These are phyloP conservation scores for Chernovozyma aurita DNA, from an alignment of 1,139 yeast genomes.

Conservation along the genomic window DNA sequence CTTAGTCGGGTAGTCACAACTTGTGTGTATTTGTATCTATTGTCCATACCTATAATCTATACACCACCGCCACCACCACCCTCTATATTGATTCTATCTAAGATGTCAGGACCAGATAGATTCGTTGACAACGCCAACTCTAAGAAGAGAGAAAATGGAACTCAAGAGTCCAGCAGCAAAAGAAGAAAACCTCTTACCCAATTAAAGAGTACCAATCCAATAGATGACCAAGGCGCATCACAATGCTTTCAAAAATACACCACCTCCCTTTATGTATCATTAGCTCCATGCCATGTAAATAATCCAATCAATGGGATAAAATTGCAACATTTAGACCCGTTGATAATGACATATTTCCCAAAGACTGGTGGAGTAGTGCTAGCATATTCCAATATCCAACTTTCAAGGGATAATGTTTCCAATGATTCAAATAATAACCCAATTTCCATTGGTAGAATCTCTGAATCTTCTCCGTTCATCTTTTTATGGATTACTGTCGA, in stretches of 20 bases:
- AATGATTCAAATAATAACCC: conserved; percentile 21
- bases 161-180: conserved; percentile 3
- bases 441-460: conserved; percentile 44
- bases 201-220: conserved; percentile 31
- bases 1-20: too few relatives aligned
- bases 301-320: conserved; percentile 75
- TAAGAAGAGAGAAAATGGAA: neutral
- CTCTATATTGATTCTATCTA: too few relatives aligned
- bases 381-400: conserved; percentile 62
- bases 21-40: too few relatives aligned
- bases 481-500: conserved; percentile 87
- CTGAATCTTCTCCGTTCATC: conserved; percentile 82
- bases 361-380: conserved; percentile 79
- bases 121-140: too few relatives aligned
- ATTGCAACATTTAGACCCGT: conserved; percentile 83
- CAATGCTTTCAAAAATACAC: conserved; percentile 66
- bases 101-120: too few relatives aligned
- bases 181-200: conserved; percentile 18
- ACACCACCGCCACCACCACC: too few relatives aligned
- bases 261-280: conserved; percentile 68
- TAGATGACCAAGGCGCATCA: conserved; percentile 39
- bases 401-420: conserved; percentile 33
- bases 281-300: conserved; percentile 74
- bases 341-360: conserved; percentile 76
- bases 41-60: too few relatives aligned